Evolutionary conservation across 805 yeast genomes (phyloP), one percentile per base, ranked within the genome.

Genomic region (Deakozyma indianensis): DNA sequence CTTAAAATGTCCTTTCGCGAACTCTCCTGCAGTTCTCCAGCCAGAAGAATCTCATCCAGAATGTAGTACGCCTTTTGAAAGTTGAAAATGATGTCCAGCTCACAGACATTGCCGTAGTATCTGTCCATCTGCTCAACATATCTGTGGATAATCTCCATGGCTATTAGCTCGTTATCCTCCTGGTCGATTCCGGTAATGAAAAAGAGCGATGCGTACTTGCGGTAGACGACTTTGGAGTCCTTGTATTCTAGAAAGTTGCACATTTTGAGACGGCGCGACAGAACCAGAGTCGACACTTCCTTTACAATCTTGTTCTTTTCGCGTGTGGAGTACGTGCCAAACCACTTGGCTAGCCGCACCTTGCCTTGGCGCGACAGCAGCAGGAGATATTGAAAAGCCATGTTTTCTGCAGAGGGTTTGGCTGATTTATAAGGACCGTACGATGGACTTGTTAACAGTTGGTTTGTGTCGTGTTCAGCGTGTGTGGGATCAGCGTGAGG

Each of bases 61-160:
- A 92, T 81, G 63, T 85, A 83, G 61, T 92, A 92, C 0, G 97
- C 96, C 59, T 84, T 83, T 54, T 83, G 84, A 65, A 92, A 92
- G 57, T 94, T 92, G 73, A 92, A 92, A 43, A 92, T 92, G 50
- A 92, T 92, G 65, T 92, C 98, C 56, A 92, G 69, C 61, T 92
- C 98, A 64, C 96, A 87, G 16, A 92, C 98, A 57, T 86, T 90
- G 11, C 96, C 96, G 59, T 85, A 92, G 48, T 87, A 78, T 54
- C 83, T 81, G 67, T 92, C 98, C 96, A 92, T 86, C 52, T 85
- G 87, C 62, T 92, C 98, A 35, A 92, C 98, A 60, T 80, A 92
- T 49, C 96, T 71, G 61, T 92, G 98, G 44, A 92, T 80, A 16
- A 83, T 68, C 57, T 92, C 98, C 47, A 92, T 68, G 1, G 94